Evolutionary conservation across 1,139 yeast genomes (phyloP).

Genomic region (Taphrina flavorubra): DNA sequence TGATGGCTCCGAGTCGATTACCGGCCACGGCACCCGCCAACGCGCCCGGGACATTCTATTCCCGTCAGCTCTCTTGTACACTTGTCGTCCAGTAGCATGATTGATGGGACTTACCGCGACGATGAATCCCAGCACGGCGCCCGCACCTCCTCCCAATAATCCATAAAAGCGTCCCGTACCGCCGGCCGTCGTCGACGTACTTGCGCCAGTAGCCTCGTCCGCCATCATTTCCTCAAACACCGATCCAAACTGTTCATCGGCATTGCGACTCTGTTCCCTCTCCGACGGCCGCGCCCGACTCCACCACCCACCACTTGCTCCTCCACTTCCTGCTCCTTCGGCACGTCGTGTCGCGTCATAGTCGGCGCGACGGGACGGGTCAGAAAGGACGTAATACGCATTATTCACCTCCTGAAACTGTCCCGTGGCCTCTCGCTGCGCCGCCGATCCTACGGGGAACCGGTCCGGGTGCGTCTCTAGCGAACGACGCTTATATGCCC

Average conservation of each 20-base stretch:
- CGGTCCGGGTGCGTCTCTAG: constrained; percentile 47
- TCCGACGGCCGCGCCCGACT: constrained; percentile 30
- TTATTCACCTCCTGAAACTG: constrained; percentile 46
- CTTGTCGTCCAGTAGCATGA: not conserved
- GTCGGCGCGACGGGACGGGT: constrained; percentile 43
- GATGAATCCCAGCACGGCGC: constrained; percentile 47
- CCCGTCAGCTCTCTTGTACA: constrained; percentile 13
- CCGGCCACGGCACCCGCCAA: constrained; percentile 47
- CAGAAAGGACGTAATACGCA: constrained; percentile 47
- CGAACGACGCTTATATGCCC: constrained; percentile 64
- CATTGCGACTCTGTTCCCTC: constrained; percentile 39
- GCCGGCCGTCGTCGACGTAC: not conserved
- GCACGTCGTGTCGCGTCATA: constrained; percentile 45
- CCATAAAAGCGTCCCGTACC: constrained; percentile 42
- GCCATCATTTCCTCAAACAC: constrained; percentile 47
- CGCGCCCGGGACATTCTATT: constrained; percentile 46
- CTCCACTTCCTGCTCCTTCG: constrained; percentile 1
- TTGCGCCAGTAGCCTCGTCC: constrained; percentile 41
- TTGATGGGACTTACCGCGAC: constrained; percentile 10
- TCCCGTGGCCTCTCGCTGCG: constrained; percentile 45
- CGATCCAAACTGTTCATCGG: constrained; percentile 45
- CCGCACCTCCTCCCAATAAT: constrained; percentile 45
- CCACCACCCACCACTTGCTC: constrained; percentile 41
- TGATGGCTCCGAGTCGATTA: constrained; percentile 46
- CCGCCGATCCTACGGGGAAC: constrained; percentile 43